Evolutionary conservation across 441 rosid species (phyloP).

Genomic region (Gossypium trilobum): DNA sequence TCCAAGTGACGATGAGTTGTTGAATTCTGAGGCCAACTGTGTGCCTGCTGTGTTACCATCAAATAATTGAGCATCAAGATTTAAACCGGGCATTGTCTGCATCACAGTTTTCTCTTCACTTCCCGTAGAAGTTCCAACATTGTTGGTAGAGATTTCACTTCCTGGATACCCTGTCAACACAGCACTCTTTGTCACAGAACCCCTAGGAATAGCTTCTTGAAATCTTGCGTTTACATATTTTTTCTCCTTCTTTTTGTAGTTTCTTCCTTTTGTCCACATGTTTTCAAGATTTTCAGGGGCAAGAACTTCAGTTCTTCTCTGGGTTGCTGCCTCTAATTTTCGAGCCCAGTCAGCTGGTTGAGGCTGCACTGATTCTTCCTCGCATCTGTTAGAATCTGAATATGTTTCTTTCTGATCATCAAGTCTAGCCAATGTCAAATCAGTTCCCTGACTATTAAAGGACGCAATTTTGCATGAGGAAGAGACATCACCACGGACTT

Average conservation of each 20-base stretch:
- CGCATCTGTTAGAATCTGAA: conserved; percentile 21
- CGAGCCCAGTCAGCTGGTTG: conserved; percentile 73
- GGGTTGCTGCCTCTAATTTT: conserved; percentile 68
- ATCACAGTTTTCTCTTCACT: conserved; percentile 30
- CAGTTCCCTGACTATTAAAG: conserved; percentile 33
- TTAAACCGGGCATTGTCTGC: conserved; percentile 27
- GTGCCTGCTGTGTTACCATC: conserved; percentile 16
- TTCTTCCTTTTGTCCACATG: conserved; percentile 96
- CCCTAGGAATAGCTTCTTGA: conserved; percentile 26
- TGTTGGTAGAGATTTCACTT: conserved; percentile 24
- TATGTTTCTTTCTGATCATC: conserved; percentile 25
- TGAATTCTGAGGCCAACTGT: conserved; percentile 22
- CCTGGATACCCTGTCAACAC: conserved; percentile 17
- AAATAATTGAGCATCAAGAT: conserved; percentile 30
- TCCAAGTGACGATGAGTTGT: conserved; percentile 27
- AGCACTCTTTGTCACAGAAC: conserved; percentile 16
- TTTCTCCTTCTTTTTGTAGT: conserved; percentile 70
- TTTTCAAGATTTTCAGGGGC: conserved; percentile 94
- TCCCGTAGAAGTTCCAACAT: conserved; percentile 23
- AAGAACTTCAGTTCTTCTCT: conserved; percentile 90
- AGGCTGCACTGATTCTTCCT: conserved; percentile 36
- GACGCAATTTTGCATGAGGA: conserved; percentile 25
- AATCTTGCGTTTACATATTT: conserved; percentile 33
- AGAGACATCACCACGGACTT: conserved; percentile 25
- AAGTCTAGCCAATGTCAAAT: conserved; percentile 26